Conservation (phyloP, 495 filamentous ascomycete genomes). For the Aspergillus incahuasiensis region DNA sequence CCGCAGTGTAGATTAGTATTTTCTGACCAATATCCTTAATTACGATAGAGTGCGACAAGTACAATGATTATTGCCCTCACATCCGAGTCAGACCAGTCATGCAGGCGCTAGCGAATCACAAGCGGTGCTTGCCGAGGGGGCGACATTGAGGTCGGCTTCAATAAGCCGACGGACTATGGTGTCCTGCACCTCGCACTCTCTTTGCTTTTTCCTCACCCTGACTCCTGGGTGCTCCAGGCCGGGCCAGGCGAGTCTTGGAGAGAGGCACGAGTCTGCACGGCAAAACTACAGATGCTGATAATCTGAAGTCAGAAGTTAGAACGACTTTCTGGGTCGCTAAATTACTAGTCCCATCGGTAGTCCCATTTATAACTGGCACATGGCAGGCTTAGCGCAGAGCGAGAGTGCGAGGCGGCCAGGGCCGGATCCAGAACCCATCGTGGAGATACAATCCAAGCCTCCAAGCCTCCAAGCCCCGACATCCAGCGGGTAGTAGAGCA, state of each 20-base stretch:
- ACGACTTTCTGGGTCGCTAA: constrained; percentile 3
- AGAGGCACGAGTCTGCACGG: not conserved
- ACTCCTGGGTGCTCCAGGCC: constrained; percentile 11
- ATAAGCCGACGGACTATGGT: constrained; percentile 4
- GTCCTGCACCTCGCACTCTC: not conserved
- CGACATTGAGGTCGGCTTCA: not conserved
- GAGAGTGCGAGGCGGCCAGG: constrained; percentile 5
- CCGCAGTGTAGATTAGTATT: constrained; percentile 6
- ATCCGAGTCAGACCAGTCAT: constrained; percentile 1
- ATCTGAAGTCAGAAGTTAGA: not conserved
- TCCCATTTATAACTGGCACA: constrained; percentile 12
- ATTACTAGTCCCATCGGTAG: constrained; percentile 13
- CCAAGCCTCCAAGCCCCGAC: not conserved
- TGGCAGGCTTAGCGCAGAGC: constrained; percentile 1
- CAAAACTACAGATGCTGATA: not conserved
- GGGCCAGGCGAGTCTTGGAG: constrained; percentile 11
- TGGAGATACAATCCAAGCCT: constrained; percentile 6
- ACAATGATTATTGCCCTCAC: constrained; percentile 4
- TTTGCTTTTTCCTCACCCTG: not conserved
- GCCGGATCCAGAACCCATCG: constrained; percentile 3
- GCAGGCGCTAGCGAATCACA: constrained; percentile 5
- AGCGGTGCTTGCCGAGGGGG: not conserved
- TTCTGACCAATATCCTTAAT: constrained; percentile 7
- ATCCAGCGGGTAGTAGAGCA: not conserved
- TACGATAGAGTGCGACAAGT: constrained; percentile 8